phyloP scores from a whole-genome alignment of 2,329 filamentous ascomycete genomes.

The Pleomassaria siparia region DNA sequence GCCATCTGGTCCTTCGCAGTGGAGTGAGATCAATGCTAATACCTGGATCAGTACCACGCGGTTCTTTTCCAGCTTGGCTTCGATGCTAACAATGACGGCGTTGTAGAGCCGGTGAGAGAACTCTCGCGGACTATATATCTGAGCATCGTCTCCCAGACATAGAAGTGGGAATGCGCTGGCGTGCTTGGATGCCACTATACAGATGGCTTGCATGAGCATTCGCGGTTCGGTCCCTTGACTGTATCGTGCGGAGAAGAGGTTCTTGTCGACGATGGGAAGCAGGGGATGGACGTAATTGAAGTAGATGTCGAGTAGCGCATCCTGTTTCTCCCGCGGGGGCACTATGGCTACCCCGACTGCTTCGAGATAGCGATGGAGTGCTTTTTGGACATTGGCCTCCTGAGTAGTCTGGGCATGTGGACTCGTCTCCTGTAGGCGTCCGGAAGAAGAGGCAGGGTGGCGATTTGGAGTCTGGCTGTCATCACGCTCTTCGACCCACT shows the following conservation, averaged over 20 bases:
- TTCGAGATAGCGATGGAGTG: constrained; percentile 41
- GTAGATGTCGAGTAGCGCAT: constrained; percentile 48
- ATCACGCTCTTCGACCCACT: constrained; percentile 38
- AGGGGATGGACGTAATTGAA: constrained; percentile 50
- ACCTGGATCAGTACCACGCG: constrained; percentile 51
- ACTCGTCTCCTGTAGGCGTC: constrained; percentile 33
- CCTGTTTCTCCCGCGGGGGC: constrained; percentile 38
- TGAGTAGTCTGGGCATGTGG: constrained; percentile 27
- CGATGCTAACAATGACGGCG: constrained; percentile 45
- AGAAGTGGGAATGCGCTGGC: constrained; percentile 45
- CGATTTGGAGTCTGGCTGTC: constrained; percentile 23
- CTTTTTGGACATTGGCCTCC: constrained; percentile 34
- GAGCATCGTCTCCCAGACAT: constrained; percentile 38
- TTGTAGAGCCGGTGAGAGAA: constrained; percentile 50
- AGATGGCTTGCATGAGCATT: constrained; percentile 49
- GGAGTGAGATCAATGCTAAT: constrained; percentile 49
- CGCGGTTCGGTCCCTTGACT: constrained; percentile 40
- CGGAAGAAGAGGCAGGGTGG: constrained; percentile 24
- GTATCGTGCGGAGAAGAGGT: constrained; percentile 44
- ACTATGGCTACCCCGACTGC: constrained; percentile 39
- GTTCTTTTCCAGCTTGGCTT: constrained; percentile 47
- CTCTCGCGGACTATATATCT: constrained; percentile 42
- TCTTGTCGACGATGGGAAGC: constrained; percentile 49
- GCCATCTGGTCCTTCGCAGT: constrained; percentile 51
- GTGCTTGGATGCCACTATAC: constrained; percentile 52